Evolutionary conservation across 2,329 filamentous ascomycete species (phyloP), one percentile per base, ranked within the genome.

Genomic region (Aspergillus pseudoglaucus): DNA sequence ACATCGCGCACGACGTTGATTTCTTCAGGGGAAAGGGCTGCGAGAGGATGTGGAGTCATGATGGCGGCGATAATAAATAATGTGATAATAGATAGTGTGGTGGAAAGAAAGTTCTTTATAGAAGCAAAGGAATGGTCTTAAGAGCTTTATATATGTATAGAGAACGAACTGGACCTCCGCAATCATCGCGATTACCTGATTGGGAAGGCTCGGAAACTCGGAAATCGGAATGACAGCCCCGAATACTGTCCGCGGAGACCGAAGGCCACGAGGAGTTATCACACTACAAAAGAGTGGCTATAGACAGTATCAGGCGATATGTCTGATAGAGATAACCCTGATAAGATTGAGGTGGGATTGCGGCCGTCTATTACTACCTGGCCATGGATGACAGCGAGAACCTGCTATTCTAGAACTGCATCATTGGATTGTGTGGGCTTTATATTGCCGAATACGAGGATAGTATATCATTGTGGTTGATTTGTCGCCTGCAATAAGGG

Each of bases 1-100:
- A 67, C 53, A 44, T 67, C 63, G 38, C 65, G 64, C n/a, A 65
- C 65, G 22, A 59, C 35, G 43, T 65, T 65, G 33, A 59, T 66
- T 51, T 68, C 65, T 25, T 54, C 55, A 41, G 59, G 57, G 9
- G 64, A 65, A 53, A 68, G 64, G 40, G 62, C 63, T 22, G 62
- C 53, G 8, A 68, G 59, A 7, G 65, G 65, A 41, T 68, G 65
- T 41, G 57, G 54, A n/a, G 53, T 37, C 59, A 66, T 64, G 39
- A 15, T 45, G 35, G 6, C 5, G 5, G 33, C n/a, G 3, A 27
- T 10, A 12, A 9, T 27, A 4, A 5, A 27, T n/a, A 37, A 37
- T 35, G 6, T n/a, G 2, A 27, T 10, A 27, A 9, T 27, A 4
- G 2, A 27, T n/a, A 37, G 17, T 35, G 6, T n/a, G 33, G 17